Evolutionary conservation across 2,329 filamentous ascomycete genomes (phyloP).

Genomic region (Xylariaceae sp.): DNA sequence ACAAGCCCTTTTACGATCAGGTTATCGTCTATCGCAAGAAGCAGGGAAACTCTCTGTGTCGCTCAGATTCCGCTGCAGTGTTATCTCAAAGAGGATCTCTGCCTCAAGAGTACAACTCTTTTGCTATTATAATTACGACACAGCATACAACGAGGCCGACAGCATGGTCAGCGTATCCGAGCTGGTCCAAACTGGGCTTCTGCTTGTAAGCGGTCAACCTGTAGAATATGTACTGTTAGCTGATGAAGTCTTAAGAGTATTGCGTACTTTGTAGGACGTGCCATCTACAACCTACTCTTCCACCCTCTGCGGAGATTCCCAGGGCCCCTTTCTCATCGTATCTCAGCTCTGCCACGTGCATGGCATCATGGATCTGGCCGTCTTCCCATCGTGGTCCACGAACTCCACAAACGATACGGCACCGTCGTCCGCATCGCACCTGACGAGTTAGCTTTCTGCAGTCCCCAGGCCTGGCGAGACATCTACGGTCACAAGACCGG

Average conservation of each 20-base stretch:
- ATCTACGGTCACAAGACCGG: conserved; percentile 36
- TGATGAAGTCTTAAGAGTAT: conserved; percentile 5
- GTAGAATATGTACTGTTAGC: not conserved
- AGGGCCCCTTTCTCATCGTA: conserved; percentile 26
- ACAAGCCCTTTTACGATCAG: no score
- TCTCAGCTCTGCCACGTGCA: conserved; percentile 20
- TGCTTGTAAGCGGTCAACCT: not conserved
- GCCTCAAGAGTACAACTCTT: not conserved
- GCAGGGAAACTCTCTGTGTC: no score
- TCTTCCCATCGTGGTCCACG: conserved; percentile 19
- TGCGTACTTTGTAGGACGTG: conserved; percentile 4
- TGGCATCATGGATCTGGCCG: conserved; percentile 17
- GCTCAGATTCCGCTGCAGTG: no score
- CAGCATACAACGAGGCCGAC: not conserved
- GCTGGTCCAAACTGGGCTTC: not conserved
- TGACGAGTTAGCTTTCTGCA: conserved; percentile 37
- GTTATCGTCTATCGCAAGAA: no score
- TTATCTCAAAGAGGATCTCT: no score
- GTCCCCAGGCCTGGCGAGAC: conserved; percentile 37
- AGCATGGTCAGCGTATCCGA: not conserved
- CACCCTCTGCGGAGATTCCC: conserved; percentile 29
- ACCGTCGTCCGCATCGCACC: conserved; percentile 38
- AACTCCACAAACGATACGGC: conserved; percentile 36
- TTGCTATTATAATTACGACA: not conserved
- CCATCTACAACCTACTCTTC: conserved; percentile 23